Evolutionary conservation across 441 rosid genomes (phyloP), one percentile per base, ranked within the genome.

Genomic region (Hypseocharis bilobata): DNA sequence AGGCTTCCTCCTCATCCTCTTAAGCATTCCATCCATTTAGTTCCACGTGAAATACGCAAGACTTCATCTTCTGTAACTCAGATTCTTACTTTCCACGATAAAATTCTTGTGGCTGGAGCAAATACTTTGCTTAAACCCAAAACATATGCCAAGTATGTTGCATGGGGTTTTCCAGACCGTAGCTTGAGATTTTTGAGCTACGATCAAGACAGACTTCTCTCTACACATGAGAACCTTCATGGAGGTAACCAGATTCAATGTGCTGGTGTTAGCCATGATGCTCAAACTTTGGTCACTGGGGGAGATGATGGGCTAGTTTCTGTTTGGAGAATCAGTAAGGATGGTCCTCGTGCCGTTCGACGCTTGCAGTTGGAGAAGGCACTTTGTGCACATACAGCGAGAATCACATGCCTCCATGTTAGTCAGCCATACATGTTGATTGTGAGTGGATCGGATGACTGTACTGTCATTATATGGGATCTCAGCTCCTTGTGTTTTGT

Each of bases 121-220:
- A 92, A 88, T 78, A 82, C 76, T 69, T 74, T 90, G 81, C 87
- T 95, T 65, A 95, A 95, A 77, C 98, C 99, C 34, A 86, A 86
- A 78, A 87, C 96, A 25, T 87, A 83, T 71, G 73, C 83, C 71
- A 95, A 92, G 73, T 92, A 90, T 73, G 83, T 95, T 14, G 81
- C 95, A 29, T 95, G 99, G 99, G 98, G 98, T 16, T 95, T 95
- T 69, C 96, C 99, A 1, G 99, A 95, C 72, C 85, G 88, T 66
- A 95, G 98, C 78, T 81, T 95, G 85, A 88, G 99, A 81, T 88
- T 95, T 78, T 69, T 92, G 83, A 90, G 92, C 85, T 92, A 90
- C 81, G 99, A 95, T 80, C 99, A 92, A 74, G 98, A 92, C 65
- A 87, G 83, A 68, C 92, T 92, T 42, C 81, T 90, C 63, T 92